A percentile compares a stretch with the other conserved stretches of the same genome.
Evolutionary conservation across 2,329 filamentous ascomycete genomes (phyloP).

Genomic region (Fulvia fulva): DNA sequence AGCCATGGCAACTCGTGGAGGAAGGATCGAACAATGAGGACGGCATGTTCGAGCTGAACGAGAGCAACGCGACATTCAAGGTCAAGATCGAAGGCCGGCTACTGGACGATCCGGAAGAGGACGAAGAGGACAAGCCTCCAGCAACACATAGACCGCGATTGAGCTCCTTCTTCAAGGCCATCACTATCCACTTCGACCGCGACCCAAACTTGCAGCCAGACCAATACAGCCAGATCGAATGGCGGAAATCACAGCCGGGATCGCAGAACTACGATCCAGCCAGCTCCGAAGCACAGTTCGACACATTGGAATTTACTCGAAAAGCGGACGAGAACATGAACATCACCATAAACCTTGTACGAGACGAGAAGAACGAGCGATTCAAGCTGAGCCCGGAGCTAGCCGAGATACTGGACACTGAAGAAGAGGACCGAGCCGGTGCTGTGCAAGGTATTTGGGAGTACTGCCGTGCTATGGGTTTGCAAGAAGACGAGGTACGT

Average conservation of each 20-base stretch:
- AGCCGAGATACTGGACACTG: slow-evolving; percentile 78
- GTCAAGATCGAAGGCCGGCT: slow-evolving; percentile 90
- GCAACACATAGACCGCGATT: slow-evolving; percentile 54
- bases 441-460: slow-evolving; percentile 92
- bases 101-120: slow-evolving; percentile 56
- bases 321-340: slow-evolving; percentile 90
- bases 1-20: slow-evolving; percentile 76
- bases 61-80: slow-evolving; percentile 75
- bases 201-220: slow-evolving; percentile 62
- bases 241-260: slow-evolving; percentile 69
- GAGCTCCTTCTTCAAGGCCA: slow-evolving; percentile 77
- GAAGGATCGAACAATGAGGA: slow-evolving; percentile 54
- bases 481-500: slow-evolving; percentile 97
- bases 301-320: slow-evolving; percentile 85
- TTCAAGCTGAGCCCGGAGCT: slow-evolving; percentile 75
- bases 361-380: slow-evolving; percentile 81
- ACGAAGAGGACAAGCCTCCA: slow-evolving; percentile 46
- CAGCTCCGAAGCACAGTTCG: slow-evolving; percentile 72
- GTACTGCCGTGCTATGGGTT: slow-evolving; percentile 77
- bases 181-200: slow-evolving; percentile 61
- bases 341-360: slow-evolving; percentile 78
- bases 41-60: slow-evolving; percentile 71
- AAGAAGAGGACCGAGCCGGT: slow-evolving; percentile 81
- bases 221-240: slow-evolving; percentile 65
- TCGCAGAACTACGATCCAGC: slow-evolving; percentile 47